Base-by-base conservation (phyloP, 139 green algal genomes). In the Chlorella ohadii region DNA sequence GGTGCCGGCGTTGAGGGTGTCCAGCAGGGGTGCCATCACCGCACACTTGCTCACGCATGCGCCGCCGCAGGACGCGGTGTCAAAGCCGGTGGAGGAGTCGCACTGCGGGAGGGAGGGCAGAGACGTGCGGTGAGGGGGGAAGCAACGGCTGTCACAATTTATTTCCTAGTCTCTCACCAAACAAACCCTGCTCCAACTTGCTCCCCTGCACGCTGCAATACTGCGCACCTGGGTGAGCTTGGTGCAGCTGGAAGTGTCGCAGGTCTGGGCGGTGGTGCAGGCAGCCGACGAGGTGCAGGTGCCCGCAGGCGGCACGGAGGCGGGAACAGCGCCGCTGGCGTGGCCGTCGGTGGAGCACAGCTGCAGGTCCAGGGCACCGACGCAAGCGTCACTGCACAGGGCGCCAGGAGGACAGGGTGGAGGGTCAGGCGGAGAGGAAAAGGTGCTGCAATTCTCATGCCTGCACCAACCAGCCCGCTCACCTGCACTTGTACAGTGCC, bases 1-100 rank as follows among this genome's bases (percentile, higher is more conserved):
- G 72, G 72, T 79, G 72, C 72, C 72, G 4, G 31, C n/a, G 72
- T 79, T 79, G 13, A 79, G 47, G 1, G 15, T 44, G 23, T 9
- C 6, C 47, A 79, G 72, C 38, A 64, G 51, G 31, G 47, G 28
- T 3, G 25, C 38, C 44, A 64, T 55, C 72, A 67, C 39, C n/a
- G n/a, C 16, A 51, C 72, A 79, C 47, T 41, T 65, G 72, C 28
- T 51, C 1, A 22, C 47, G 51, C 72, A 79, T 1, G 72, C 25
- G 72, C 72, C 72, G 47, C 47, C 72, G 31, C 72, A 79, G 9
- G 72, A 79, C 9, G n/a, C 16, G 12, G 31, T 5, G 51, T 79
- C 72, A 16, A 67, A 47, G 28, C 72, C 72, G n/a, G 72, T 67
- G 12, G n/a, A 4, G 15, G 47, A 0, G 31, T 79, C 72, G 47